These are phyloP conservation scores for Besnoitia besnoiti DNA, from an alignment of 169 alveolate species.

Conservation along the genomic window DNA sequence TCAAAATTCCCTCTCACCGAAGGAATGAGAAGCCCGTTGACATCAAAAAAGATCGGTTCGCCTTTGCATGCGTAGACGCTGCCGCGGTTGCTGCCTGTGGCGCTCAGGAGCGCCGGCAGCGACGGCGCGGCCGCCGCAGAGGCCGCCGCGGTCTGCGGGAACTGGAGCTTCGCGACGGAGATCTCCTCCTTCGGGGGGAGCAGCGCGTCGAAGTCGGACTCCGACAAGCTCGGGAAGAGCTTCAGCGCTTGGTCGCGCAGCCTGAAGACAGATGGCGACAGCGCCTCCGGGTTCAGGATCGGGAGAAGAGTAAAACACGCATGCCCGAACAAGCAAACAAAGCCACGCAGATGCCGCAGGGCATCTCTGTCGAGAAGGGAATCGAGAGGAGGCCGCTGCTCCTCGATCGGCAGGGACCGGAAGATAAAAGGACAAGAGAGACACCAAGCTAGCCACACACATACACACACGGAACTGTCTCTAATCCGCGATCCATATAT, in stretches of 20 bases:
- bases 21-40: constrained; percentile 58
- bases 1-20: neutral
- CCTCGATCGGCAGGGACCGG: neutral
- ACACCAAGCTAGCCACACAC: neutral
- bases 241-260: constrained; percentile 54
- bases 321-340: too few relatives aligned
- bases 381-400: too few relatives aligned
- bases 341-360: too few relatives aligned
- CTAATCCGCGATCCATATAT: neutral
- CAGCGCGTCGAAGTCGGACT: constrained; percentile 32
- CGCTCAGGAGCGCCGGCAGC: neutral
- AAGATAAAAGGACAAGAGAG: neutral
- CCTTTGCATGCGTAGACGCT: constrained; percentile 20
- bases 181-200: constrained; percentile 58
- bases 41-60: constrained; percentile 35
- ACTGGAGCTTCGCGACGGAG: neutral
- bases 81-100: constrained; percentile 46
- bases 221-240: constrained; percentile 35
- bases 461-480: neutral
- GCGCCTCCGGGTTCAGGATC: too few relatives aligned
- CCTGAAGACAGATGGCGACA: constrained; percentile 25
- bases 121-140: neutral
- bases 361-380: too few relatives aligned
- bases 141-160: neutral
- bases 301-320: too few relatives aligned